Evolutionary conservation across 805 yeast species (phyloP), one percentile per base, ranked within the genome.

Genomic region (Candida krabiensis): DNA sequence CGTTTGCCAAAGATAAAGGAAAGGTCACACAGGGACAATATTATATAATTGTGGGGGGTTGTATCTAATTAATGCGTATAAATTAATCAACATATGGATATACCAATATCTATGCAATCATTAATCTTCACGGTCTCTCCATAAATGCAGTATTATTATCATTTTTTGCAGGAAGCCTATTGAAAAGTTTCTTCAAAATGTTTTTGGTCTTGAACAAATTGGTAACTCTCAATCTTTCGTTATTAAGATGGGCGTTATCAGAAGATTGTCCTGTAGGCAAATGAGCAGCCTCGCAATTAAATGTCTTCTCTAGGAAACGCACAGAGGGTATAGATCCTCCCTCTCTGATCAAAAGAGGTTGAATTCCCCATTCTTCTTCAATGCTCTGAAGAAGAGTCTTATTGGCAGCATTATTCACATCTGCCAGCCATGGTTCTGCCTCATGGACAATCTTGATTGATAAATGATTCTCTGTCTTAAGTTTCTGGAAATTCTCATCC

Each of bases 301-400:
- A 86, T 9, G 75, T 68, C 59, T 86, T 86, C 53, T 91, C 99
- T 47, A 91, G 64, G 43, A 83, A 84, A 46, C 96, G 66, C 6
- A 93, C 80, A 9, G 91, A 83, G 2, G 99, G 97, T 58, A 91
- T 89, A 0, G 97, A 87, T 0, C 99, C 99, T 44, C 99, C 99
- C 66, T 93, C 99, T 48, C 98, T 77, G 22, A 93, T 86, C 43
- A 80, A 83, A 28, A 91, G 65, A 2, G 98, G 97, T 38, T 85
- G 86, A 9, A 70, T 64, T 0, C 76, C 79, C 99, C 99, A 91
- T 38, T 80, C 86, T 4, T 67, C 60, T 28, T 67, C 63, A 22
- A 91, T 68, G 35, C 85, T 87, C 17, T 76, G 66, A 38, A 73
- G 70, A 24, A 93, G 66, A 7, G 84, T 71, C 50, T 77, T 71